Evolutionary conservation across 2,329 filamentous ascomycete genomes (phyloP), one percentile per base, ranked within the genome.

Genomic region (Eurotiales sp.): DNA sequence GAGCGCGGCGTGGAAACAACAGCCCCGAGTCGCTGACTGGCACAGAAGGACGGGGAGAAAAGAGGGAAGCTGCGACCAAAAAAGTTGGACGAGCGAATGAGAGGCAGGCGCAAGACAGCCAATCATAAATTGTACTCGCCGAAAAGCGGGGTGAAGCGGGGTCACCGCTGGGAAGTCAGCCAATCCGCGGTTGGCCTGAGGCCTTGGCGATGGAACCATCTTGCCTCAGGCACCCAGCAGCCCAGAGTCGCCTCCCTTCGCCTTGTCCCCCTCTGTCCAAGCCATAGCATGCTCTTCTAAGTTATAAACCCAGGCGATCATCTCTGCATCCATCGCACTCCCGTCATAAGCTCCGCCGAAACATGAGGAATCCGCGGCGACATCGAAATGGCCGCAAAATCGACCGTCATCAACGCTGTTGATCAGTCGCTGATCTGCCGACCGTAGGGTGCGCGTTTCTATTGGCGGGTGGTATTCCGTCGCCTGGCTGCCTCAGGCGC

Each of bases 61-160:
- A 22, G 25, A 8, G 17, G 46, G 23, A 48, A 32, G 36, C n/a
- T n/a, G 39, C 17, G 11, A 22, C 10, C 19, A 7, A 23, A 27
- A 49, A 49, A 49, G 46, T 49, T 49, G 46, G 46, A 41, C 42
- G 46, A 43, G 37, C 46, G 25, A 49, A 49, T 49, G 27, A 34
- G 10, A 17, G 41, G 19, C 11, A 14, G n/a, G 3, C 5, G 22
- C 8, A 10, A 11, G 25, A 8, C 25, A 14, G 46, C 46, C 46
- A 49, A 49, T 49, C 46, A 43, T 27, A 6, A 12, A 14, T 17
- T 19, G 12, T 23, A 5, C 21, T 1, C n/a, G n/a, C n/a, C n/a
- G n/a, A n/a, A n/a, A n/a, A n/a, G 19, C 8, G 3, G 14, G 8
- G 14, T 2, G 19, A 12, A 32, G 32, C 27, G 32, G 45, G 32